A percentile compares a stretch with the other conserved stretches of the same genome.
Conservation (phyloP, 345 rosid genomes). For the Erodium maritimum region DNA sequence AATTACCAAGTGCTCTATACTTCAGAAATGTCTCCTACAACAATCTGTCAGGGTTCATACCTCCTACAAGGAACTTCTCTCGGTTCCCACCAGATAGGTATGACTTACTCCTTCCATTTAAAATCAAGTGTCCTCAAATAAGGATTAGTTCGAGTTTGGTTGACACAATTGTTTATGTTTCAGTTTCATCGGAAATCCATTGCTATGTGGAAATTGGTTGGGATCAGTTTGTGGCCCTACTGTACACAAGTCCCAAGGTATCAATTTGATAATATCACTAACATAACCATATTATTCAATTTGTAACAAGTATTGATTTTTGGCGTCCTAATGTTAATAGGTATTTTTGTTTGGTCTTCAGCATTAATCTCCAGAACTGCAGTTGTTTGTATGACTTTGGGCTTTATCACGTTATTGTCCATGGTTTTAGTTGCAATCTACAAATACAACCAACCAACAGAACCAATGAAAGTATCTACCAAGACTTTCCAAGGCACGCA, state of each 20-base stretch:
- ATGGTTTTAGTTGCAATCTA: constrained; percentile 37
- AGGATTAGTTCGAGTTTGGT: neutral
- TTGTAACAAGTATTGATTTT: neutral
- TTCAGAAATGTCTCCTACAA: constrained; percentile 77
- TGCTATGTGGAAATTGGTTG: constrained; percentile 72
- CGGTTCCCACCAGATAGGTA: constrained; percentile 65
- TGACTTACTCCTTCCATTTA: neutral
- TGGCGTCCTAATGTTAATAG: neutral
- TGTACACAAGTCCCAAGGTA: constrained; percentile 46
- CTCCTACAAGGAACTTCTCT: constrained; percentile 49
- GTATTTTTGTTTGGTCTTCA: constrained; percentile 5
- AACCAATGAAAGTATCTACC: constrained; percentile 13
- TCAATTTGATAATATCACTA: neutral
- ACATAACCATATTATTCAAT: neutral
- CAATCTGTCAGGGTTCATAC: constrained; percentile 69
- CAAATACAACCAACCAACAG: constrained; percentile 48
- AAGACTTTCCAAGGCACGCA: constrained; percentile 33
- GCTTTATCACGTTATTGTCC: constrained; percentile 36
- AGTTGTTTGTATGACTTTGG: constrained; percentile 50
- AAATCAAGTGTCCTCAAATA: too few species aligned
- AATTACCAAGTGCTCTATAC: neutral
- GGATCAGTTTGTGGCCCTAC: constrained; percentile 64
- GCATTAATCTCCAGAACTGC: constrained; percentile 47
- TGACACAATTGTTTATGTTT: neutral
- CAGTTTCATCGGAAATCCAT: constrained; percentile 75